These are phyloP conservation scores for Ampelocalamus luodianensis DNA, from an alignment of 176 grass and related monocot species.

Conservation along the genomic window DNA sequence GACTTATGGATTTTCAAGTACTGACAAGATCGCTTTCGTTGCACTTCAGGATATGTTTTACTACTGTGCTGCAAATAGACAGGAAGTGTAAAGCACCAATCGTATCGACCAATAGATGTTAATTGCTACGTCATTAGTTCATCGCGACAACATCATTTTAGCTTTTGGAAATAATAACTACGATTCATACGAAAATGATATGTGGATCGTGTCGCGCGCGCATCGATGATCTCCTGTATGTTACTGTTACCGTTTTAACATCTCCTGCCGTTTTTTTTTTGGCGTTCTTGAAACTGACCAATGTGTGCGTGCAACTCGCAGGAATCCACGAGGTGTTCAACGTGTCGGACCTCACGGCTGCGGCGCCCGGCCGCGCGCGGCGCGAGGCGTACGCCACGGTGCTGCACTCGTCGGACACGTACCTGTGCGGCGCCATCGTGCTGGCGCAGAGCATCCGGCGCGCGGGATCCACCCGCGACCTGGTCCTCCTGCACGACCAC, in stretches of 20 bases:
- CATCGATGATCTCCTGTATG: neutral
- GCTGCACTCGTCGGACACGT: slow-evolving; percentile 91
- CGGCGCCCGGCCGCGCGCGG: neutral
- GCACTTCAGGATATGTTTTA: neutral
- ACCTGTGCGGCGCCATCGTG: slow-evolving; percentile 90
- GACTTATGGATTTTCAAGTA: neutral
- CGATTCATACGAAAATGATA: too few species aligned
- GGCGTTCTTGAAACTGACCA: neutral
- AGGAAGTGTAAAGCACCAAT: neutral
- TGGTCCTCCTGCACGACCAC: slow-evolving; percentile 88
- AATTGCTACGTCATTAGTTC: too few species aligned
- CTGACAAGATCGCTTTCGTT: neutral
- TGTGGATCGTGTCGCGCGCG: too few species aligned
- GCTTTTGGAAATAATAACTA: too few species aligned
- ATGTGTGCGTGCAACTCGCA: slow-evolving; percentile 6
- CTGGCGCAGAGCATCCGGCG: slow-evolving; percentile 84
- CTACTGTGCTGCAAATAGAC: neutral
- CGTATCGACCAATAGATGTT: neutral
- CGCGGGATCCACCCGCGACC: slow-evolving; percentile 69
- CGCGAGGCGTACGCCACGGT: slow-evolving; percentile 92
- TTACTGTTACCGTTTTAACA: neutral
- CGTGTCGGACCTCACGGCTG: neutral
- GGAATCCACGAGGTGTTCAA: slow-evolving; percentile 56
- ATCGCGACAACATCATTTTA: too few species aligned
- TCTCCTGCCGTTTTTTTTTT: neutral